Conservation (phyloP, 352 stramenopile species). For the Phytophthora cajani region DNA sequence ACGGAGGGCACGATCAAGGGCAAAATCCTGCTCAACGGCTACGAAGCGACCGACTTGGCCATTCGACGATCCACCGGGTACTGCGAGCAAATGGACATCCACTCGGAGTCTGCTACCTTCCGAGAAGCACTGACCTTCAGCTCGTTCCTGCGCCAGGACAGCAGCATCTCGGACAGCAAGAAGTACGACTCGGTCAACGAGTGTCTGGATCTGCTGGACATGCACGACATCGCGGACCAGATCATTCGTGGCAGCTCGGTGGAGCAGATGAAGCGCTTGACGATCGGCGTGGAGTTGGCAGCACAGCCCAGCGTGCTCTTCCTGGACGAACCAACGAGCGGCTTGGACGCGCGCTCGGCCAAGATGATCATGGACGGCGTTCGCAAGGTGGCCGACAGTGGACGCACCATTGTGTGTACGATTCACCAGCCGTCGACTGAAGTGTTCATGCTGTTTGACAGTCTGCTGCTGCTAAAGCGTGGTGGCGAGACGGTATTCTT, state of each 20-base stretch:
- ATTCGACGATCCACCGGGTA: constrained; percentile 53
- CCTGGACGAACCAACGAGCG: constrained; percentile 80
- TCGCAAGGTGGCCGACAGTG: constrained; percentile 79
- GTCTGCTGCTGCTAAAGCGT: no score
- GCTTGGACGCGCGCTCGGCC: constrained; percentile 84
- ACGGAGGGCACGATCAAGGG: constrained; percentile 66
- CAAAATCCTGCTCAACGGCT: constrained; percentile 57
- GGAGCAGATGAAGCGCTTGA: constrained; percentile 56
- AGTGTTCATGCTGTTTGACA: no score
- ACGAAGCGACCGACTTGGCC: constrained; percentile 41
- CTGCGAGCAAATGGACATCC: constrained; percentile 28
- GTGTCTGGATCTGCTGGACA: constrained; percentile 32
- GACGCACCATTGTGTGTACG: constrained; percentile 34
- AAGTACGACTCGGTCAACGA: constrained; percentile 4
- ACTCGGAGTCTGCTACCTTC: no score
- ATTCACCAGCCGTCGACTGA: no score
- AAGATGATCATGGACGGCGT: constrained; percentile 87
- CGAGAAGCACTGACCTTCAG: no score
- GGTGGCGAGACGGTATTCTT: constrained; percentile 72
- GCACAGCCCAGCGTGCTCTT: constrained; percentile 87
- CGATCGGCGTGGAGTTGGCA: constrained; percentile 65
- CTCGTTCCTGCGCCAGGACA: no score
- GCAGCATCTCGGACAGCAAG: no score
- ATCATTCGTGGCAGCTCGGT: constrained; percentile 46
- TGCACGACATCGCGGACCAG: constrained; percentile 35